phyloP scores from a whole-genome alignment of 176 grass and related monocot genomes.

The Juncus effusus region DNA sequence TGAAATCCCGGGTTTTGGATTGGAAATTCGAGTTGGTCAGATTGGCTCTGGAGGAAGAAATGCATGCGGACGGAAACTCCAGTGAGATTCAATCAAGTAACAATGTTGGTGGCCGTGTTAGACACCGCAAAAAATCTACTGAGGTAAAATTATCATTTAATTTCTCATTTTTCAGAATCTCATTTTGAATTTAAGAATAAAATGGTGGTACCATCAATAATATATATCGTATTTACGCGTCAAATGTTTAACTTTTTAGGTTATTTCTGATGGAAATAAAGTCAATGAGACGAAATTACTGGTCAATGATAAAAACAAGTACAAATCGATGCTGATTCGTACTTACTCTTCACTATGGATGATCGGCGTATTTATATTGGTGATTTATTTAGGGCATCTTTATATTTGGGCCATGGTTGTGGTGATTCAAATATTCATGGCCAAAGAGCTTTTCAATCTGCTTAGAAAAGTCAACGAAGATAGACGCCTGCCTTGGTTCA shows the following conservation, averaged over 20 bases:
- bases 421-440: constrained; percentile 98
- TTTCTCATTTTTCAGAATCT: constrained; percentile 1
- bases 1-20: neutral
- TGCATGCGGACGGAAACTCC: constrained; percentile 48
- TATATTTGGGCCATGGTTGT: constrained; percentile 99
- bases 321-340: constrained; percentile 97
- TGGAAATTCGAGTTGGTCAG: constrained; percentile 18
- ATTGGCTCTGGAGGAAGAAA: constrained; percentile 14
- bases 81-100: constrained; percentile 36
- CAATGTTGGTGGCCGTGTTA: constrained; percentile 33
- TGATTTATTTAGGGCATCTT: constrained; percentile 92
- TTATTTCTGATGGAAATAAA: constrained; percentile 55
- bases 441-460: constrained; percentile 88
- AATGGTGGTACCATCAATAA: too few species aligned
- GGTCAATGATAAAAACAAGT: constrained; percentile 87
- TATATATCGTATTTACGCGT: neutral
- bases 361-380: constrained; percentile 67
- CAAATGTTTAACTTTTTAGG: constrained; percentile 36
- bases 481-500: constrained; percentile 83
- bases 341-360: constrained; percentile 97
- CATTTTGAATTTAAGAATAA: too few species aligned
- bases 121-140: constrained; percentile 36
- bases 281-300: constrained; percentile 62
- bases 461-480: constrained; percentile 87
- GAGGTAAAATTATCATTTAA: constrained; percentile 39